A percentile compares a stretch with the other conserved stretches of the same genome.
phyloP scores from a whole-genome alignment of 1,284 basidiomycete species.

The Ustilago nuda region DNA sequence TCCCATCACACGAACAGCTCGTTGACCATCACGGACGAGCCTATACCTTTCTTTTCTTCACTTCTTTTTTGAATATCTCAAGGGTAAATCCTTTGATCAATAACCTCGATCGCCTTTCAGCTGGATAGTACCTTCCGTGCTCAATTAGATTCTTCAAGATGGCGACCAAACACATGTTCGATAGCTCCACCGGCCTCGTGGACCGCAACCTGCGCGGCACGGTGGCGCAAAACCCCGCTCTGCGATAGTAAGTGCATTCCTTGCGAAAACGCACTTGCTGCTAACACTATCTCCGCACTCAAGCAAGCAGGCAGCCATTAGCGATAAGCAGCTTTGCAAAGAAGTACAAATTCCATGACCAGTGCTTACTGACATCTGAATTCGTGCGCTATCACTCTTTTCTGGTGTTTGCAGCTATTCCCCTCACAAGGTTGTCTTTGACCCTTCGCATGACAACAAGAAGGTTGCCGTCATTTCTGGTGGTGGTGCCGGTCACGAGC shows the following conservation, averaged over 20 bases:
- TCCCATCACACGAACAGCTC: too few relatives aligned
- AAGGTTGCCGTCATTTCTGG: constrained; percentile 72
- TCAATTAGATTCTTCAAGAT: constrained; percentile 34
- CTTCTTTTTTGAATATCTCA: neutral
- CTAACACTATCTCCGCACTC: neutral
- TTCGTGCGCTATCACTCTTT: neutral
- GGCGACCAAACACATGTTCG: constrained; percentile 68
- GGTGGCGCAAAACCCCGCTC: constrained; percentile 65
- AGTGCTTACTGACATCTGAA: neutral
- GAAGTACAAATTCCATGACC: neutral
- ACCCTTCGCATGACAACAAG: constrained; percentile 65
- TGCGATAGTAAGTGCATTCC: constrained; percentile 57
- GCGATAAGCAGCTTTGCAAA: too few relatives aligned
- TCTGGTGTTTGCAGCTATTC: constrained; percentile 44
- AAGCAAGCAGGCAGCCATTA: too few relatives aligned
- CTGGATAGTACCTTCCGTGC: neutral
- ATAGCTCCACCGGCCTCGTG: constrained; percentile 64
- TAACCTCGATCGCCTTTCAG: neutral
- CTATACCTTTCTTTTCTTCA: neutral
- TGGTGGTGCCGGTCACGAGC: constrained; percentile 72
- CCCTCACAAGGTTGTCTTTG: constrained; percentile 67
- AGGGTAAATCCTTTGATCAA: neutral
- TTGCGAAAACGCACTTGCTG: neutral
- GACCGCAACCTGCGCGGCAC: constrained; percentile 64
- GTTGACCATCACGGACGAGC: neutral